Evolutionary conservation across 208 protist genomes (phyloP).

Genomic region (Leishmania tropica): DNA sequence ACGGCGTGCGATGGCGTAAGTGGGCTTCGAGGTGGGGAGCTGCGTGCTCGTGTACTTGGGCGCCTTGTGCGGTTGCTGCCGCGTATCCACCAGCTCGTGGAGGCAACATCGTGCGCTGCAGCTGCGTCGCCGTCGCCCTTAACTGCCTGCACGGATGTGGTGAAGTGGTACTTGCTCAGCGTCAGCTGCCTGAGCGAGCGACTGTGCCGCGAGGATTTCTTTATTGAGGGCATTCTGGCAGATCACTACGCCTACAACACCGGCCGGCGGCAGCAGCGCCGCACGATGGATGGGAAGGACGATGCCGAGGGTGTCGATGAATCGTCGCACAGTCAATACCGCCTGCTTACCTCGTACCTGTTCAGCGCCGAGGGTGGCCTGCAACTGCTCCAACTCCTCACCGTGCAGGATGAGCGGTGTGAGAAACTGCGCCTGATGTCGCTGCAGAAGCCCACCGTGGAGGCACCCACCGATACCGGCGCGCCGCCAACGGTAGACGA

Average conservation of each 20-base stretch:
- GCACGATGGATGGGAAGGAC: not conserved
- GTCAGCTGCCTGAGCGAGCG: slow-evolving; percentile 43
- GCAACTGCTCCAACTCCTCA: slow-evolving; percentile 51
- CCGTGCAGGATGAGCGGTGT: slow-evolving; percentile 12
- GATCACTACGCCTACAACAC: slow-evolving; percentile 43
- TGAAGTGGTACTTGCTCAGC: slow-evolving; percentile 43
- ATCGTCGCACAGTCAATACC: slow-evolving; percentile 23
- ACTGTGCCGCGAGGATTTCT: slow-evolving; percentile 37
- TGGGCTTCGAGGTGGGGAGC: slow-evolving; percentile 18
- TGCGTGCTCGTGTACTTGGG: slow-evolving; percentile 32
- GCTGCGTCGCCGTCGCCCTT: not conserved
- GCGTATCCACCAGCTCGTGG: slow-evolving; percentile 6
- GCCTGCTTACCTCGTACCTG: slow-evolving; percentile 50
- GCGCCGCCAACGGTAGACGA: not conserved
- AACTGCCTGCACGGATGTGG: slow-evolving; percentile 3
- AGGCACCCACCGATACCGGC: slow-evolving; percentile 8
- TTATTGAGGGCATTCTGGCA: slow-evolving; percentile 43
- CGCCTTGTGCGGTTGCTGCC: slow-evolving; percentile 46
- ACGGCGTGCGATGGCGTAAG: slow-evolving; percentile 12
- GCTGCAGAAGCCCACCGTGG: slow-evolving; percentile 21
- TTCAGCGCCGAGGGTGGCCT: slow-evolving; percentile 75
- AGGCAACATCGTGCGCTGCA: not conserved
- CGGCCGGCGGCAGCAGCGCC: slow-evolving; percentile 2
- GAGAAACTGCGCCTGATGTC: slow-evolving; percentile 29
- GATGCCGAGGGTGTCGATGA: not conserved